These are phyloP conservation scores for Margaritispora aquatica DNA, from an alignment of 495 filamentous ascomycete genomes.

Conservation along the genomic window DNA sequence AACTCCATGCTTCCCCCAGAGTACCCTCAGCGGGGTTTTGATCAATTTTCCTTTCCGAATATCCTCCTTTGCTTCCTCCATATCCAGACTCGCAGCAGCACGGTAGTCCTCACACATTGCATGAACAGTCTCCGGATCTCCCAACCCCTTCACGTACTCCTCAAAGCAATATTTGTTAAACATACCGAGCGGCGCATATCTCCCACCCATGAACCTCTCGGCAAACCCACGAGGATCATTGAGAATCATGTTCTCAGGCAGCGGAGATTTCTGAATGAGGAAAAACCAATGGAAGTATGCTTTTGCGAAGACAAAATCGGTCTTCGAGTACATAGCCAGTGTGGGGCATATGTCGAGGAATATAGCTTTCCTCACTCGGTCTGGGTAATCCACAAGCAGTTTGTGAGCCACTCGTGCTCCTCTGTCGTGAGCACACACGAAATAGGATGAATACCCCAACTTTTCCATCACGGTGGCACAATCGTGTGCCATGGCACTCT, in stretches of 20 bases:
- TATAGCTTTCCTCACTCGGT: conserved; percentile 26
- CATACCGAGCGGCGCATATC: conserved; percentile 16
- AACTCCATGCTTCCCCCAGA: conserved; percentile 32
- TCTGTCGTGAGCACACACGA: conserved; percentile 33
- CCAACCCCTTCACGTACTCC: conserved; percentile 12
- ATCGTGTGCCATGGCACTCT: conserved; percentile 33
- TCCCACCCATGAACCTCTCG: conserved; percentile 21
- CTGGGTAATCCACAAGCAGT: conserved; percentile 29
- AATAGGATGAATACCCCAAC: conserved; percentile 20
- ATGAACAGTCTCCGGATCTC: conserved; percentile 26
- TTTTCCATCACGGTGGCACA: conserved; percentile 27
- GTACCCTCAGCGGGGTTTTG: conserved; percentile 29
- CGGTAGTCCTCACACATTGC: conserved; percentile 39
- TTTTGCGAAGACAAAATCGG: conserved; percentile 27
- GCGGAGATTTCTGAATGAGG: conserved; percentile 30
- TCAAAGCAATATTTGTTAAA: conserved; percentile 21
- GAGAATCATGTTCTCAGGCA: conserved; percentile 31
- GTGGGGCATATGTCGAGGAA: conserved; percentile 36
- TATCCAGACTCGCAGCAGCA: conserved; percentile 28
- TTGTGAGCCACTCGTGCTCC: conserved; percentile 34
- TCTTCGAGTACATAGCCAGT: conserved; percentile 29
- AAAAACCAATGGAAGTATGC: conserved; percentile 40
- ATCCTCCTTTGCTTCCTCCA: conserved; percentile 30
- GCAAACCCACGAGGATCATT: conserved; percentile 21
- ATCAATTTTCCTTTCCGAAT: conserved; percentile 23